A percentile compares a stretch with the other conserved stretches of the same genome.
These are phyloP conservation scores for Primulina tabacum DNA, from an alignment of 257 asterid species.

Conservation along the genomic window DNA sequence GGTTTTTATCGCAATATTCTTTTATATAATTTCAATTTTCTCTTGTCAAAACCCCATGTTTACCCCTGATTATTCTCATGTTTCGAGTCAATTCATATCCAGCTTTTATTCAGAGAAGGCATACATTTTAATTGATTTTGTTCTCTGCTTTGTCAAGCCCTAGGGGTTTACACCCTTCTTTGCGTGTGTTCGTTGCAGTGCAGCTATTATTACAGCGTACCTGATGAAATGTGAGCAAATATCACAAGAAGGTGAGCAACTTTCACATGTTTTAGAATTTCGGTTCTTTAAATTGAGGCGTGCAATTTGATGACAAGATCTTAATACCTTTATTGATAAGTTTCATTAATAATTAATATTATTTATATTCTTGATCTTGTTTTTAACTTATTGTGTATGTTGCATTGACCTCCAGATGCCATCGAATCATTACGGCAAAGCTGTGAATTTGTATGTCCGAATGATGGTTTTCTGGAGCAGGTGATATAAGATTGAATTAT, in stretches of 20 bases:
- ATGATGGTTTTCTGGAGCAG: too few species aligned
- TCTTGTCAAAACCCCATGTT: constrained; percentile 8
- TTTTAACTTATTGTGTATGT: constrained; percentile 12
- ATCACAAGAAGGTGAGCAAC: constrained; percentile 70
- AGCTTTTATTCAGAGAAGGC: constrained; percentile 29
- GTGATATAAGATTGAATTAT: too few species aligned
- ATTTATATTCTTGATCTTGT: background rate
- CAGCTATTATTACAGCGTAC: constrained; percentile 84
- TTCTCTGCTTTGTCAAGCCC: constrained; percentile 51
- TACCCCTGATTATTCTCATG: constrained; percentile 7
- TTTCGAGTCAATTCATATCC: constrained; percentile 18
- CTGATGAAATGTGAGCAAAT: constrained; percentile 92
- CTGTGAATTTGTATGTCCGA: background rate
- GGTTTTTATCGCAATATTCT: constrained; percentile 9
- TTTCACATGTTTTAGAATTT: constrained; percentile 25
- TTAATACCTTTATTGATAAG: constrained; percentile 21
- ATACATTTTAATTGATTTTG: constrained; percentile 31
- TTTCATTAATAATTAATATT: constrained; percentile 2
- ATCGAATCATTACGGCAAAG: constrained; percentile 61
- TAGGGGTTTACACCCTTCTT: constrained; percentile 59
- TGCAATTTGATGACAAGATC: constrained; percentile 18
- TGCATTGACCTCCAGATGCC: constrained; percentile 55
- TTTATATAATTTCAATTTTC: too few species aligned
- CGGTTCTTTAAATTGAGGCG: constrained; percentile 21
- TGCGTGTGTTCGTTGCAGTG: constrained; percentile 79